Evolutionary conservation across 805 yeast species (phyloP).

Genomic region (Grigorovia jiainica): DNA sequence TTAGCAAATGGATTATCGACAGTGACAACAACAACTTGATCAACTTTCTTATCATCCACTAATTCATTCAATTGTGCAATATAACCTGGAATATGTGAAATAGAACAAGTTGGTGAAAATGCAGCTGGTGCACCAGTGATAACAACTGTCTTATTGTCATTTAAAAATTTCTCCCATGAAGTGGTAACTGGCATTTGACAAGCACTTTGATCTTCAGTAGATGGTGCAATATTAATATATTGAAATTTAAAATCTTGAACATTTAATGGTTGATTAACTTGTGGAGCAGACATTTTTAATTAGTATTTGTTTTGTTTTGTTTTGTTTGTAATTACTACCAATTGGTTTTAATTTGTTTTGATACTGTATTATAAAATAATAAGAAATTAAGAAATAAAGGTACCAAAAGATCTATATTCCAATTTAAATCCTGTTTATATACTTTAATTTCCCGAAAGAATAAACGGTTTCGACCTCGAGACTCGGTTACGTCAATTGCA

Average conservation of each 20-base stretch:
- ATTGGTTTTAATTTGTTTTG: no score
- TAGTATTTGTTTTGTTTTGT: neutral
- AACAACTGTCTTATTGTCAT: slow-evolving; percentile 44
- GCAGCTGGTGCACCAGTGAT: slow-evolving; percentile 81
- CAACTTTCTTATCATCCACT: slow-evolving; percentile 47
- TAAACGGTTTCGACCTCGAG: no score
- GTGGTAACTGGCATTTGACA: slow-evolving; percentile 23
- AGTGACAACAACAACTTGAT: slow-evolving; percentile 51
- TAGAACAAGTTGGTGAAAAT: slow-evolving; percentile 75
- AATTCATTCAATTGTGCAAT: slow-evolving; percentile 41
- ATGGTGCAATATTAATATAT: slow-evolving; percentile 22
- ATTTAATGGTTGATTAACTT: slow-evolving; percentile 19
- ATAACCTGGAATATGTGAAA: slow-evolving; percentile 63
- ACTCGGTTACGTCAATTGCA: no score
- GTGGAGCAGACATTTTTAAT: slow-evolving; percentile 11
- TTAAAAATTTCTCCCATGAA: slow-evolving; percentile 20
- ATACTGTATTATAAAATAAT: no score
- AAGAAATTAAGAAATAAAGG: no score
- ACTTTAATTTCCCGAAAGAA: no score
- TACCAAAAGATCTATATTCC: no score
- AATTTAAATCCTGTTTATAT: no score
- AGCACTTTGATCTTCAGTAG: slow-evolving; percentile 21
- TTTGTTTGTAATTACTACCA: neutral
- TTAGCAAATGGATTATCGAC: slow-evolving; percentile 66
- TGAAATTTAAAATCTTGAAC: slow-evolving; percentile 22